Conservation (phyloP, 495 filamentous ascomycete species). For the Aspergillus coremiiformis region DNA sequence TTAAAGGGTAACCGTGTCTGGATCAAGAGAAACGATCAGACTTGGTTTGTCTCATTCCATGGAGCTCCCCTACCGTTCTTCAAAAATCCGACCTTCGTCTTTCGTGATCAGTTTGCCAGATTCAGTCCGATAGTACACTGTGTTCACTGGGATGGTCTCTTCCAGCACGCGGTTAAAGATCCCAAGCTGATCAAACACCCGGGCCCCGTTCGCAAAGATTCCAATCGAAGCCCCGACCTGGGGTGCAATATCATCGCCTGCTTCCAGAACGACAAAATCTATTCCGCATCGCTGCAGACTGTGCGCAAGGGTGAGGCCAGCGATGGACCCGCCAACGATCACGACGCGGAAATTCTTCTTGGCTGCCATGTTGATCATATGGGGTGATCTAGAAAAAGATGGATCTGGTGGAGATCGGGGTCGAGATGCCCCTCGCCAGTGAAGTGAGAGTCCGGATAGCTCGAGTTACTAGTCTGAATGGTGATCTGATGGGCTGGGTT, state of each 20-base stretch:
- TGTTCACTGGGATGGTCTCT: not conserved
- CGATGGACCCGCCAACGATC: conserved; percentile 45
- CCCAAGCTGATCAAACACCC: conserved; percentile 45
- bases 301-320: conserved; percentile 43
- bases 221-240: conserved; percentile 37
- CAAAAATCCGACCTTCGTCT: not conserved
- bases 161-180: conserved; percentile 20
- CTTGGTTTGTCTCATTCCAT: not conserved
- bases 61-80: not conserved
- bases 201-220: conserved; percentile 25
- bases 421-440: no score
- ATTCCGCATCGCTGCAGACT: conserved; percentile 38
- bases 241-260: conserved; percentile 27
- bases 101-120: not conserved
- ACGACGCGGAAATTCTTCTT: conserved; percentile 36
- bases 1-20: conserved; percentile 19
- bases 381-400: no score
- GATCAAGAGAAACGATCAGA: conserved; percentile 1
- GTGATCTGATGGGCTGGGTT: no score
- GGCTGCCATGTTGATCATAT: not conserved
- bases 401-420: no score
- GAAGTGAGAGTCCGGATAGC: no score
- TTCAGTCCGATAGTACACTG: not conserved
- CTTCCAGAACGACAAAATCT: conserved; percentile 46
- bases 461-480: no score